Evolutionary conservation across 495 filamentous ascomycete genomes (phyloP), one percentile per base, ranked within the genome.

Genomic region (Echria macrotheca): DNA sequence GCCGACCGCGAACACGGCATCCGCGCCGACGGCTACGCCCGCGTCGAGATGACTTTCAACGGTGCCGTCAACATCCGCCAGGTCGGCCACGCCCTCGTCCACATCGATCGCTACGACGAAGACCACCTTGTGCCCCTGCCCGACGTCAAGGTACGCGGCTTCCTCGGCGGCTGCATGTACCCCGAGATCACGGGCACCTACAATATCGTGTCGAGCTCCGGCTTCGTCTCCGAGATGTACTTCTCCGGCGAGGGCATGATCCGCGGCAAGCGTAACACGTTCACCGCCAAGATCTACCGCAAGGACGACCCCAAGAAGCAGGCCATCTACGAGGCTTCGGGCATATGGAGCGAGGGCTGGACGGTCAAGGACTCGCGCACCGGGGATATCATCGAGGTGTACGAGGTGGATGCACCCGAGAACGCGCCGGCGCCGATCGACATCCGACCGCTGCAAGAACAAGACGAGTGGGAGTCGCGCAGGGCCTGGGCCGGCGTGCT

Each of bases 21-120:
- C 40, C 76, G 81, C 66, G 72, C 90, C 4, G 78, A 87, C 73
- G 89, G 89, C 52, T 95, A 93, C 69, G 91, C 90, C 49, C 85
- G 83, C 44, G 86, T 91, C 63, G 91, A 91, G 61, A 90, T 87
- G 41, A 85, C 83, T 6, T 91, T 94, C 60, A 82, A 82, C 23
- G 79, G 81, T 17, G 82, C 83, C 36, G 89, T 93, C 54, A 77
- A 84, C 52, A 81, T 95, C 53, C 84, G 84, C 60, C 89, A 95
- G 73, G 78, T 91, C 58, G 89, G 89, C 40, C 86, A 95, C 59
- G 87, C 88, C 12, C 58, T 69, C 17, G 44, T 69, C 22, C 70
- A 70, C 49, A 53, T 80, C 39, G 73, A 77, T 28, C 43, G 56
- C 19, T 74, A 67, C 47, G 64, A 69, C 14, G 77, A 81, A 54